A percentile compares a stretch with the other conserved stretches of the same genome.
Evolutionary conservation across 768 basidiomycete species (phyloP).

Genomic region (Russula virescens): DNA sequence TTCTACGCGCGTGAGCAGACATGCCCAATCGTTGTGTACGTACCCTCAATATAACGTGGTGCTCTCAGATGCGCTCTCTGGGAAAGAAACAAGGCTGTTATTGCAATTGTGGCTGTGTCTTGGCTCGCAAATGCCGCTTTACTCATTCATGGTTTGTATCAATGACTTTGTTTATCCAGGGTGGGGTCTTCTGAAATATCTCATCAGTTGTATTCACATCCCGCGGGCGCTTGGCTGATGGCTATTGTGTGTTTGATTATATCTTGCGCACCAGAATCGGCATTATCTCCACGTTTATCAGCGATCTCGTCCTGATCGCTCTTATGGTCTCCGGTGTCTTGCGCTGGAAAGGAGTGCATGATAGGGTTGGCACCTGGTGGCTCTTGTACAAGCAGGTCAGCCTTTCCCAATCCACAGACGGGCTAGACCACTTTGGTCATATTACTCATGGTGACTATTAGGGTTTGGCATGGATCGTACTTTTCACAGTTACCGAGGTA

Average conservation of each 20-base stretch:
- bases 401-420: too few relatives aligned
- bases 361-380: not conserved
- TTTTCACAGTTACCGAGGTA: not conserved
- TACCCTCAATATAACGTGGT: not conserved
- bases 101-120: too few relatives aligned
- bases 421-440: not conserved
- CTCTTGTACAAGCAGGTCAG: slow-evolving; percentile 2
- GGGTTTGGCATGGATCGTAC: not conserved
- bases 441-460: not conserved
- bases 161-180: too few relatives aligned
- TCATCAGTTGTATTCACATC: not conserved
- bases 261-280: too few relatives aligned
- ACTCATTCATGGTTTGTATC: too few relatives aligned
- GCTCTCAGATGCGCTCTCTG: not conserved
- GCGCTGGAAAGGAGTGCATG: not conserved
- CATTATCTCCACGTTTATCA: slow-evolving; percentile 1
- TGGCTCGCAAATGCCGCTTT: too few relatives aligned
- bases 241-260: not conserved
- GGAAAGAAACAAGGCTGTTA: not conserved
- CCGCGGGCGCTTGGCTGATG: not conserved
- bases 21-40: not conserved
- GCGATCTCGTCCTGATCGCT: not conserved
- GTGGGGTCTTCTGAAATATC: not conserved
- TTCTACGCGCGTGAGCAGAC: slow-evolving; percentile 4
- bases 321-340: not conserved